Evolutionary conservation across 257 asterid species (phyloP).

Genomic region (Plectranthus barbatus): DNA sequence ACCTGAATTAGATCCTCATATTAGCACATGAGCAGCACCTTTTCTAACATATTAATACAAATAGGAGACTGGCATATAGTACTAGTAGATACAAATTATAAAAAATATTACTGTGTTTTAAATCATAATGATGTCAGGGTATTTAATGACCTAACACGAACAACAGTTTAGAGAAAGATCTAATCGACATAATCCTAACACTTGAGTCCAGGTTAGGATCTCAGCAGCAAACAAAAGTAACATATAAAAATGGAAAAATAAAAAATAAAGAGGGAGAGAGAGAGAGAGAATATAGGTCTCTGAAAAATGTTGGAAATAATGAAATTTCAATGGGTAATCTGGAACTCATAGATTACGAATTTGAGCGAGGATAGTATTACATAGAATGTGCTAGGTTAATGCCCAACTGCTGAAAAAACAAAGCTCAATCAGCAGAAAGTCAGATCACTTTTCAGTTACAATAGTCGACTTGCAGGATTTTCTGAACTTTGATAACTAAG

Average conservation of each 20-base stretch:
- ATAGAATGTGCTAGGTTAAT: background rate
- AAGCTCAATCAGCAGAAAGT: background rate
- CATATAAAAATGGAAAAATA: background rate
- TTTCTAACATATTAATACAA: background rate
- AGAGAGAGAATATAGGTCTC: background rate
- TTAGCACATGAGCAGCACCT: constrained; percentile 5
- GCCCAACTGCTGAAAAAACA: background rate
- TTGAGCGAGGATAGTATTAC: background rate
- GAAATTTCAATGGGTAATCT: background rate
- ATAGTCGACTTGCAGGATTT: background rate
- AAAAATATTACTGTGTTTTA: background rate
- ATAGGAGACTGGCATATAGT: background rate
- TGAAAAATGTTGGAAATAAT: background rate
- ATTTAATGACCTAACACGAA: background rate
- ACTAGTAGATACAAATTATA: background rate
- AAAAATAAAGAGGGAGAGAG: too few relatives aligned
- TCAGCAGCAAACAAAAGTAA: background rate
- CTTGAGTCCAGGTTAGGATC: background rate
- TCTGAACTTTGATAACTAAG: background rate
- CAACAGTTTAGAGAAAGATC: background rate
- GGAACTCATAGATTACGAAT: background rate
- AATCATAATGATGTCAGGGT: background rate
- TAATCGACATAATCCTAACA: background rate
- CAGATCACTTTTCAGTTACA: background rate
- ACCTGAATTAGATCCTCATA: constrained; percentile 43